Evolutionary conservation across 768 basidiomycete genomes (phyloP).

Genomic region (Mycena chlorophos): DNA sequence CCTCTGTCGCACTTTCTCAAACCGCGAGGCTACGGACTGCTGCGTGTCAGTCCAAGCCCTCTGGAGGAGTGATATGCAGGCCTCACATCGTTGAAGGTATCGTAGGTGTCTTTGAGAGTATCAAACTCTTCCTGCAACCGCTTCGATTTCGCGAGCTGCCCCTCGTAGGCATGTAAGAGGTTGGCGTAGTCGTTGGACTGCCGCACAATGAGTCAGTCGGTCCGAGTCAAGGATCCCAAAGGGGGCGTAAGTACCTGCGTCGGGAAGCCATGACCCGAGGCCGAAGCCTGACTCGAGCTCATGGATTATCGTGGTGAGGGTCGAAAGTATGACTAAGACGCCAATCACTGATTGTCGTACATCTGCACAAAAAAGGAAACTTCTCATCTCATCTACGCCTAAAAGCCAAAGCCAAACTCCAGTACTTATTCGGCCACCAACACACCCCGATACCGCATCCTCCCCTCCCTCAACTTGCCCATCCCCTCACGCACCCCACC

Average conservation of each 20-base stretch:
- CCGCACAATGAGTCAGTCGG: too few relatives aligned
- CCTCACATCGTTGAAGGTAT: background rate
- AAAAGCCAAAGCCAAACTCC: background rate
- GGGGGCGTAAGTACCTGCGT: background rate
- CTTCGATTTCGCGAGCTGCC: background rate
- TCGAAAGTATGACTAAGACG: background rate
- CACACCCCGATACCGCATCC: slow-evolving; percentile 34
- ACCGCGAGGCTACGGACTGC: too few relatives aligned
- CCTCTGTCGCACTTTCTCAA: too few relatives aligned
- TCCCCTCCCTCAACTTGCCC: slow-evolving; percentile 25
- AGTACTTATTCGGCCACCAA: slow-evolving; percentile 7
- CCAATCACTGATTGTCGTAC: background rate
- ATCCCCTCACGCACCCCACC: slow-evolving; percentile 33
- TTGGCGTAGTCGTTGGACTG: background rate
- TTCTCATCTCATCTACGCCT: background rate
- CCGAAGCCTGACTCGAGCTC: background rate
- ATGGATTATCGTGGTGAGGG: background rate
- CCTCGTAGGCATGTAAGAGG: background rate
- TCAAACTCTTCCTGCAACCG: background rate
- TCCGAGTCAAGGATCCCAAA: background rate
- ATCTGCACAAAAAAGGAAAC: background rate
- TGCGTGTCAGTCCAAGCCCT: too few relatives aligned
- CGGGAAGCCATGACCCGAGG: background rate
- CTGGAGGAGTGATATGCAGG: background rate
- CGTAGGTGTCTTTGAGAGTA: too few relatives aligned